A percentile compares a stretch with the other conserved stretches of the same genome.
Conservation (phyloP, 2,329 filamentous ascomycete species). For the Fusarium hainanense region DNA sequence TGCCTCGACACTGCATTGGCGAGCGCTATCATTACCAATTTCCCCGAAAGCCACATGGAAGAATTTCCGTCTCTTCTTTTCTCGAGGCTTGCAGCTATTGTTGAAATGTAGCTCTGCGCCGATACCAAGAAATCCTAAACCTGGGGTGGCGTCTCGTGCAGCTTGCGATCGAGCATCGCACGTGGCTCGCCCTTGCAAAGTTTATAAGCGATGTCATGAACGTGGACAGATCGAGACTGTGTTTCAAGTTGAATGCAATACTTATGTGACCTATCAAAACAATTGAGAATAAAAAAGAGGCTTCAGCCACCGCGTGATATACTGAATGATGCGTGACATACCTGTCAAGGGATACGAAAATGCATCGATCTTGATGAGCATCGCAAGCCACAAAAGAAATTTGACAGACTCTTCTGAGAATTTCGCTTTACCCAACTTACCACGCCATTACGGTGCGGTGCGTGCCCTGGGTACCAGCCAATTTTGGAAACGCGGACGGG, state of each 20-base stretch:
- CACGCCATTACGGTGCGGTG: neutral
- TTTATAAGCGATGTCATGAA: slow-evolving; percentile 18
- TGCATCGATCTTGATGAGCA: neutral
- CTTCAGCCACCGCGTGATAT: slow-evolving; percentile 1
- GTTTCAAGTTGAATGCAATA: slow-evolving; percentile 7
- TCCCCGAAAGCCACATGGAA: neutral
- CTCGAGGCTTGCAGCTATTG: neutral
- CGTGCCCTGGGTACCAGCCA: neutral
- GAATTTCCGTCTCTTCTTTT: neutral
- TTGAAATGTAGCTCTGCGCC: neutral
- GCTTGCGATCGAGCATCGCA: slow-evolving; percentile 9
- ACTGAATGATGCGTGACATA: neutral
- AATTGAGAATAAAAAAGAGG: neutral
- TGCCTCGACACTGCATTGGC: neutral
- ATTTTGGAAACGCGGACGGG: neutral
- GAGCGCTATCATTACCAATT: neutral
- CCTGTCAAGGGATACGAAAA: neutral
- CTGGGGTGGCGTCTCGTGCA: slow-evolving; percentile 8
- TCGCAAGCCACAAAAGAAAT: neutral
- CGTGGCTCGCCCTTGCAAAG: slow-evolving; percentile 25
- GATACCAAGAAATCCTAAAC: neutral
- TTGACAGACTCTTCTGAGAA: neutral
- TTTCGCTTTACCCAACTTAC: neutral
- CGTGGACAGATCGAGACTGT: slow-evolving; percentile 8
- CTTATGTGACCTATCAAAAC: neutral